Evolutionary conservation across 768 basidiomycete species (phyloP).

Genomic region (Hirschioporus abietinus): DNA sequence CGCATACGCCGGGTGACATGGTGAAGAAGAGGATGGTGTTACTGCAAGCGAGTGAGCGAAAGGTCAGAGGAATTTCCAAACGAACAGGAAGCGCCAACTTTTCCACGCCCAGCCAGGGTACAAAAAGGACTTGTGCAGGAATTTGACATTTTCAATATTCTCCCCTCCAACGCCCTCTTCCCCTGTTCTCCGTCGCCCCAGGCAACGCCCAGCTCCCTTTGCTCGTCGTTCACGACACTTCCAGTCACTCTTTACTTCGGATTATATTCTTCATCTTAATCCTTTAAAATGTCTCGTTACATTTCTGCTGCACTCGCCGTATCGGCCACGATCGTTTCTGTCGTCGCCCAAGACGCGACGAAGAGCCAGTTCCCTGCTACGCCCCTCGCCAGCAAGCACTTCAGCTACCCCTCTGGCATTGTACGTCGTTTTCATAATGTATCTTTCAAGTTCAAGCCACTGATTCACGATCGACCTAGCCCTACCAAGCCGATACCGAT

Average conservation of each 20-base stretch:
- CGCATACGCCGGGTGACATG: neutral
- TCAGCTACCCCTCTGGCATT: constrained; percentile 19
- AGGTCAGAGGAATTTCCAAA: neutral
- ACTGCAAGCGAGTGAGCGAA: neutral
- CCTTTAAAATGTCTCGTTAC: constrained; percentile 25
- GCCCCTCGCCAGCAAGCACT: constrained; percentile 24
- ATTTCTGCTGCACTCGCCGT: constrained; percentile 28
- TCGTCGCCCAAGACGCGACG: constrained; percentile 24
- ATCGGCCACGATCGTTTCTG: constrained; percentile 20
- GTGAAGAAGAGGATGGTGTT: neutral
- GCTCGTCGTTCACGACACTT: constrained; percentile 7
- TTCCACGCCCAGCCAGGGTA: neutral
- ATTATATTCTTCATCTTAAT: neutral
- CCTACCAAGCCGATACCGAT: constrained; percentile 44
- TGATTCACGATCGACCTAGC: constrained; percentile 28
- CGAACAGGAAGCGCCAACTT: neutral
- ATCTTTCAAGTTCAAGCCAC: neutral
- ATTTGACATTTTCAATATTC: neutral
- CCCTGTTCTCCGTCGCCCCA: neutral
- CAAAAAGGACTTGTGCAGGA: neutral
- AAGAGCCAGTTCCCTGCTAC: constrained; percentile 17
- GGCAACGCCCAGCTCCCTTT: constrained; percentile 2
- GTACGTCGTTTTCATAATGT: constrained; percentile 11
- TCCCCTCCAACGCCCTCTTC: neutral
- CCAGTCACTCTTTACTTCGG: constrained; percentile 11